A percentile compares a stretch with the other conserved stretches of the same genome.
Conservation (phyloP, 305 asterid species). For the Fraxinus platypoda region DNA sequence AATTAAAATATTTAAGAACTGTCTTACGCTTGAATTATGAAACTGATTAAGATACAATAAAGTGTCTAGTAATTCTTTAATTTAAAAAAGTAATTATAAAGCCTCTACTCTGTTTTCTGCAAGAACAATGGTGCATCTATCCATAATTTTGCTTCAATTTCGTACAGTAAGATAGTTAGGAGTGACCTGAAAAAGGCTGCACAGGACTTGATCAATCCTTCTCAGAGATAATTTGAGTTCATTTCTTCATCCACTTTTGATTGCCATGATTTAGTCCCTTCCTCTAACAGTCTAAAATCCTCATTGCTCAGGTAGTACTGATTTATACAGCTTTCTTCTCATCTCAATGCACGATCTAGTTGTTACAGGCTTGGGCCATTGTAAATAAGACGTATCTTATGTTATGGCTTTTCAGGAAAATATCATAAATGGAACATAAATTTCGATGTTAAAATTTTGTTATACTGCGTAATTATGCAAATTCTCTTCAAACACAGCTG, state of each 20-base stretch:
- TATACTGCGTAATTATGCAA: conserved; percentile 5
- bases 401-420: background rate
- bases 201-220: background rate
- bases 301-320: background rate
- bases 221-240: background rate
- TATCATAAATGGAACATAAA: background rate
- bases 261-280: background rate
- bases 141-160: background rate
- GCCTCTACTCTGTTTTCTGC: background rate
- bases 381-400: background rate
- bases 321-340: background rate
- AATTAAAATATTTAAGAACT: background rate
- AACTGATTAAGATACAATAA: background rate
- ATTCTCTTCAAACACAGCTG: conserved; percentile 37
- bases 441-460: background rate
- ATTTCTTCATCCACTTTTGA: background rate
- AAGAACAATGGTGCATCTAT: background rate
- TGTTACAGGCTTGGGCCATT: background rate
- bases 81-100: background rate
- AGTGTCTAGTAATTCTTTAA: background rate
- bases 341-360: background rate
- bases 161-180: background rate
- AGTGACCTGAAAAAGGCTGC: background rate
- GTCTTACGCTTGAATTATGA: background rate
- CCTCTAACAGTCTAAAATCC: background rate